phyloP scores from a whole-genome alignment of 2,329 filamentous ascomycete species.

The Leptographium flavum region DNA sequence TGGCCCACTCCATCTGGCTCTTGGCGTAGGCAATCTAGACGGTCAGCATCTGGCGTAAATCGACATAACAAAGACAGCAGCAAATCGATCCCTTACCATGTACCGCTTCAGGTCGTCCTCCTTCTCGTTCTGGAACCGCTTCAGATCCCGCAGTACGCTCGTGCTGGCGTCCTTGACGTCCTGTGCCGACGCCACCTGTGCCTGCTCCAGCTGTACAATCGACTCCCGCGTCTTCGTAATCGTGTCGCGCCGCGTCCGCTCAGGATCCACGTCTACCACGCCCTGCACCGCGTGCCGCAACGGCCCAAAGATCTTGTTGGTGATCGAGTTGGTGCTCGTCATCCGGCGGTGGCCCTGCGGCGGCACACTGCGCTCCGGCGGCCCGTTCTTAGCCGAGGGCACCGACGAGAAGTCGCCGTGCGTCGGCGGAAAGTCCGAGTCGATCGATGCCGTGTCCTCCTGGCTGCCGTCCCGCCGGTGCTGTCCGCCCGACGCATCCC shows the following conservation, averaged over 20 bases:
- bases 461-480: conserved; percentile 40
- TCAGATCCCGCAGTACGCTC: conserved; percentile 78
- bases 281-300: conserved; percentile 93
- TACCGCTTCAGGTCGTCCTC: conserved; percentile 87
- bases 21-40: conserved; percentile 75
- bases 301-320: conserved; percentile 84
- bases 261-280: conserved; percentile 90
- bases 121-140: conserved; percentile 88
- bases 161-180: conserved; percentile 88
- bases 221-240: conserved; percentile 93
- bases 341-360: conserved; percentile 58
- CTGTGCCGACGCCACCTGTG: conserved; percentile 71
- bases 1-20: conserved; percentile 88
- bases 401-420: conserved; percentile 58
- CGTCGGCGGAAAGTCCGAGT: conserved; percentile 89
- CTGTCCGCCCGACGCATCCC: conserved; percentile 24
- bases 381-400: conserved; percentile 62
- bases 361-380: conserved; percentile 33
- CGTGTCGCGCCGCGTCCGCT: conserved; percentile 78
- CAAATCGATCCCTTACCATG: conserved; percentile 54
- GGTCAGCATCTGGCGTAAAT: conserved; percentile 11
- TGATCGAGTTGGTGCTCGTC: conserved; percentile 75
- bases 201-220: conserved; percentile 76
- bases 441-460: conserved; percentile 79
- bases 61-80: not conserved